phyloP scores from a whole-genome alignment of 2,329 filamentous ascomycete species.

The Alternaria triticimaculans region DNA sequence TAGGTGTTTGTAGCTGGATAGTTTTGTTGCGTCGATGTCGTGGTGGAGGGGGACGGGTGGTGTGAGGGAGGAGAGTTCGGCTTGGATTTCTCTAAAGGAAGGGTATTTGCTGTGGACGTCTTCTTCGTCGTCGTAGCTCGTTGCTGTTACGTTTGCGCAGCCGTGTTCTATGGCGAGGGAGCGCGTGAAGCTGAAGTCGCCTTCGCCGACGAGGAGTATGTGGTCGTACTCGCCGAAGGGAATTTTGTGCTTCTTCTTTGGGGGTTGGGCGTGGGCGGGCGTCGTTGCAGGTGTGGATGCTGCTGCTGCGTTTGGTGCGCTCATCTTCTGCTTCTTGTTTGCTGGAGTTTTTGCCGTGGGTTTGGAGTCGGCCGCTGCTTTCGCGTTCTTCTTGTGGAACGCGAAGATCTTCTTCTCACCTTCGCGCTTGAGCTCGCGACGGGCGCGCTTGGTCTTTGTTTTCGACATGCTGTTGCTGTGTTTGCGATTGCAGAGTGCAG shows the following conservation, averaged over 20 bases:
- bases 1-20: constrained; percentile 39
- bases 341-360: constrained; percentile 12
- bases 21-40: constrained; percentile 70
- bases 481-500: constrained; percentile 2
- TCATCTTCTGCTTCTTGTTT: constrained; percentile 25
- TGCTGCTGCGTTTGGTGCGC: constrained; percentile 3
- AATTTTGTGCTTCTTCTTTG: constrained; percentile 50
- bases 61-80: constrained; percentile 28
- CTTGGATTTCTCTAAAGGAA: constrained; percentile 55
- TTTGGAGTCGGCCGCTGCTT: constrained; percentile 20
- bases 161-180: constrained; percentile 70
- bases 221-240: constrained; percentile 71
- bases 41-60: constrained; percentile 54
- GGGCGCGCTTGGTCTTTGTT: constrained; percentile 42
- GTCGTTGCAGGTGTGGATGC: constrained; percentile 9
- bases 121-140: constrained; percentile 67
- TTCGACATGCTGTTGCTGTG: constrained; percentile 38
- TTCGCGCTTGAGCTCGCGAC: constrained; percentile 44
- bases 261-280: constrained; percentile 8
- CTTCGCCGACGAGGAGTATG: constrained; percentile 80
- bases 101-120: constrained; percentile 60
- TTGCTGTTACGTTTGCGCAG: constrained; percentile 72
- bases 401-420: constrained; percentile 36
- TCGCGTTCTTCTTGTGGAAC: constrained; percentile 32
- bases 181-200: constrained; percentile 77